Percentiles rank a stretch among this genome's conserved stretches.
Conservation (phyloP, 352 stramenopile species). For the Pythium rhizo-oryzae region DNA sequence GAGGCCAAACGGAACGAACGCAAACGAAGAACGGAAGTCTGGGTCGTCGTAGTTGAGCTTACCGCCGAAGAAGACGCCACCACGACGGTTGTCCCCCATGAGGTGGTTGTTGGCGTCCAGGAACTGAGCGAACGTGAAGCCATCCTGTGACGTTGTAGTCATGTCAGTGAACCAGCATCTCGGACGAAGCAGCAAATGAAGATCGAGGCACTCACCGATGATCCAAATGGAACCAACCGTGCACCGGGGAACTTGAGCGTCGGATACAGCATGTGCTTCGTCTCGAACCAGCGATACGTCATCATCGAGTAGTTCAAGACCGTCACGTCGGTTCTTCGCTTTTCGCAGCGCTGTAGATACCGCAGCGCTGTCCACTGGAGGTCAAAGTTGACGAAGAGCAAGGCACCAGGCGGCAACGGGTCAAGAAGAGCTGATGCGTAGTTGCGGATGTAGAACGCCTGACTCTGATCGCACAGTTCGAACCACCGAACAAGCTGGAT, state of each 20-base stretch:
- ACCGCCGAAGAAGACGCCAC: constrained; percentile 70
- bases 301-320: constrained; percentile 89
- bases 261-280: constrained; percentile 56
- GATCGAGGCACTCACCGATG: constrained; percentile 13
- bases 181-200: not conserved
- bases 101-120: constrained; percentile 22
- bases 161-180: not conserved
- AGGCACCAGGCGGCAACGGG: constrained; percentile 58
- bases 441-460: constrained; percentile 57
- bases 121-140: constrained; percentile 36
- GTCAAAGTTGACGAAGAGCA: constrained; percentile 90
- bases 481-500: constrained; percentile 28
- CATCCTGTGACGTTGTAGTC: constrained; percentile 13
- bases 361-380: constrained; percentile 87
- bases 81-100: not conserved
- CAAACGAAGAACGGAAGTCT: constrained; percentile 54
- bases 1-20: constrained; percentile 53
- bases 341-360: constrained; percentile 88
- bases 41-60: constrained; percentile 63
- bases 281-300: constrained; percentile 68
- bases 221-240: constrained; percentile 22
- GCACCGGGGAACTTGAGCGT: constrained; percentile 53
- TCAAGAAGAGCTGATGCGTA: constrained; percentile 82
- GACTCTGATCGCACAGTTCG: constrained; percentile 32
- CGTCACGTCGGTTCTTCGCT: constrained; percentile 52